These are phyloP conservation scores for Aspergillus aculeatus DNA, from an alignment of 2,329 filamentous ascomycete genomes.

Conservation along the genomic window DNA sequence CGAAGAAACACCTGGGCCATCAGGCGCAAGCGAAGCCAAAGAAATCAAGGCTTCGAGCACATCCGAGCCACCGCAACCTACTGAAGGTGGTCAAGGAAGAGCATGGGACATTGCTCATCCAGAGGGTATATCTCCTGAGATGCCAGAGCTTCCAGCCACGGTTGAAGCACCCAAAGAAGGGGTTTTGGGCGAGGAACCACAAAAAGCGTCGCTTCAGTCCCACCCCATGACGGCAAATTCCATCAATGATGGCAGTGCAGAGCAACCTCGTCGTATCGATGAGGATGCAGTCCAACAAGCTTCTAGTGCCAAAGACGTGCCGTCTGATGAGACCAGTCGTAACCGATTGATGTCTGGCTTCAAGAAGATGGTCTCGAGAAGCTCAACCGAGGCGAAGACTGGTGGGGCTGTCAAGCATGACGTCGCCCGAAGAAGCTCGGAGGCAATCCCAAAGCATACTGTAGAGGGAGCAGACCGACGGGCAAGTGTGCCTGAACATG, in stretches of 20 bases:
- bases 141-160: conserved; percentile 1
- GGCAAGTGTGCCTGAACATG: conserved; percentile 31
- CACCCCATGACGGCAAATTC: conserved; percentile 29
- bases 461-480: conserved; percentile 27
- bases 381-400: conserved; percentile 20
- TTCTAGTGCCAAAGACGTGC: conserved; percentile 18
- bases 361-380: conserved; percentile 26
- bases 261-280: conserved; percentile 19
- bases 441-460: conserved; percentile 11
- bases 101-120: conserved; percentile 5
- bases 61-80: background rate
- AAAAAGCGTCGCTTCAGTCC: conserved; percentile 30
- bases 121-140: background rate
- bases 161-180: conserved; percentile 1
- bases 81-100: background rate
- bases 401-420: conserved; percentile 15
- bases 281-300: conserved; percentile 11
- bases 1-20: background rate
- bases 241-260: conserved; percentile 16
- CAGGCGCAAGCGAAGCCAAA: background rate
- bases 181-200: conserved; percentile 14
- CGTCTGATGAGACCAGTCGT: conserved; percentile 18
- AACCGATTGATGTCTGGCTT: conserved; percentile 29
- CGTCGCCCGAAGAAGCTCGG: conserved; percentile 3
- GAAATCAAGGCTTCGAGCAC: background rate